A percentile compares a stretch with the other conserved stretches of the same genome.
phyloP scores from a whole-genome alignment of 2,329 filamentous ascomycete species.

The Trichoderma cornu-damae region DNA sequence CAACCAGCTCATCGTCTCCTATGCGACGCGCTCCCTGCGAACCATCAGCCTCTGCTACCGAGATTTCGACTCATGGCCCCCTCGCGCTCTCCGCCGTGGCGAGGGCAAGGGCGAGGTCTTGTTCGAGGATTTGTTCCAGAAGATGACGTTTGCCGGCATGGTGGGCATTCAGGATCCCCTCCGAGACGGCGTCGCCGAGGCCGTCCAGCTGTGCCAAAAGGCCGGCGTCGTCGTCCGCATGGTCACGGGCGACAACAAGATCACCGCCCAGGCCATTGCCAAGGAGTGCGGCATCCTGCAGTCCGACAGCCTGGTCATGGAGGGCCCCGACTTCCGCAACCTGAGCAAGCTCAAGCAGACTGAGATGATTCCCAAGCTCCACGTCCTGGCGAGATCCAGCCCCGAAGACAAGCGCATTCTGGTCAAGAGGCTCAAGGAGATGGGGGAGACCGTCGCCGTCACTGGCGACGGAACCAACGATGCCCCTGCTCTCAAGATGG shows the following conservation, averaged over 20 bases:
- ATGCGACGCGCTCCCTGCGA: constrained; percentile 73
- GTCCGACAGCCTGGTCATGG: constrained; percentile 64
- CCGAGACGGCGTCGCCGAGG: constrained; percentile 66
- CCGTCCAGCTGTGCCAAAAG: constrained; percentile 66
- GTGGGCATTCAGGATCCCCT: constrained; percentile 80
- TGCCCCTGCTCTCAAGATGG: constrained; percentile 72
- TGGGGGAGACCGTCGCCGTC: constrained; percentile 73
- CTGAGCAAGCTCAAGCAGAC: constrained; percentile 60
- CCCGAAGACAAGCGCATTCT: constrained; percentile 73
- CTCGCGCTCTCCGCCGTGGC: constrained; percentile 52
- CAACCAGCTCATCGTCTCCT: constrained; percentile 65
- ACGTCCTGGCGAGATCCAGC: constrained; percentile 68
- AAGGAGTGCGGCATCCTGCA: constrained; percentile 72
- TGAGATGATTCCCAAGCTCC: constrained; percentile 62
- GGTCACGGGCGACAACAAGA: constrained; percentile 79
- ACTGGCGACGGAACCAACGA: constrained; percentile 83
- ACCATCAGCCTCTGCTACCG: constrained; percentile 81
- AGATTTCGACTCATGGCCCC: constrained; percentile 83
- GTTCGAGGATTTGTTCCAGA: constrained; percentile 61
- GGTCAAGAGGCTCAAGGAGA: constrained; percentile 64
- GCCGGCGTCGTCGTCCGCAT: constrained; percentile 77
- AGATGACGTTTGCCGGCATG: constrained; percentile 64
- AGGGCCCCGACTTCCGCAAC: constrained; percentile 73
- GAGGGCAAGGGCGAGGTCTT: constrained; percentile 56
- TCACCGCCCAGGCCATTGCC: constrained; percentile 74